Percentiles rank a stretch among this genome's conserved stretches.
These are phyloP conservation scores for Boletus rubropictus DNA, from an alignment of 768 basidiomycete species.

Conservation along the genomic window DNA sequence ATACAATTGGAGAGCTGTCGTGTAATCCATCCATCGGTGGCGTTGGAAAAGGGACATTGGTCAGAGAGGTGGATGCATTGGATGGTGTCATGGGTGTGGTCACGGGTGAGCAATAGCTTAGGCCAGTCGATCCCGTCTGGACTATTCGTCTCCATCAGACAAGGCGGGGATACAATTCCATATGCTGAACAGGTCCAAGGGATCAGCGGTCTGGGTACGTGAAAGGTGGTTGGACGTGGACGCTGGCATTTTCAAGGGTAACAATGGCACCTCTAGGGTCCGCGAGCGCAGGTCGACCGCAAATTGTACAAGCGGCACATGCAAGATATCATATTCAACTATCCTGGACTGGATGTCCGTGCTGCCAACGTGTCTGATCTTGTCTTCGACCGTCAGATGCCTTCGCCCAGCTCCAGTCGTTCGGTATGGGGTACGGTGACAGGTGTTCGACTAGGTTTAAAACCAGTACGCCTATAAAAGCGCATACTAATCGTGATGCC, in stretches of 20 bases:
- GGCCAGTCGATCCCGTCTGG: background rate
- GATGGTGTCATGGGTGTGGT: constrained; percentile 82
- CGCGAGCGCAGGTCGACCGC: constrained; percentile 83
- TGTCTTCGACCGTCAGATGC: constrained; percentile 47
- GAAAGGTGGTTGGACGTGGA: no score
- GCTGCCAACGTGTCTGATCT: constrained; percentile 78
- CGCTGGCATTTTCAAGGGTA: background rate
- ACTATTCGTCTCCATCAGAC: constrained; percentile 40
- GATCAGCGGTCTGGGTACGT: constrained; percentile 83
- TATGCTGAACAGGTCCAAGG: constrained; percentile 79
- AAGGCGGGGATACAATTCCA: constrained; percentile 87
- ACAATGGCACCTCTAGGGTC: constrained; percentile 50
- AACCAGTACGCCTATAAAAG: background rate
- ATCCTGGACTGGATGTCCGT: constrained; percentile 63
- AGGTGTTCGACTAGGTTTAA: constrained; percentile 65
- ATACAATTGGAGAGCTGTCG: constrained; percentile 78
- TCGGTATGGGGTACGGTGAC: constrained; percentile 46
- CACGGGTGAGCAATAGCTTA: constrained; percentile 48
- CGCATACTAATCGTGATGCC: background rate
- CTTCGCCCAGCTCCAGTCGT: constrained; percentile 19
- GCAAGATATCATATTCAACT: constrained; percentile 61
- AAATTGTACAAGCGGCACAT: constrained; percentile 79
- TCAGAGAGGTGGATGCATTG: constrained; percentile 87
- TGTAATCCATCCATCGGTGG: constrained; percentile 93
- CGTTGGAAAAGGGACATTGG: constrained; percentile 86